Evolutionary conservation across 116 monocot genomes (phyloP), one percentile per base, ranked within the genome.

Genomic region (Zostera marina): DNA sequence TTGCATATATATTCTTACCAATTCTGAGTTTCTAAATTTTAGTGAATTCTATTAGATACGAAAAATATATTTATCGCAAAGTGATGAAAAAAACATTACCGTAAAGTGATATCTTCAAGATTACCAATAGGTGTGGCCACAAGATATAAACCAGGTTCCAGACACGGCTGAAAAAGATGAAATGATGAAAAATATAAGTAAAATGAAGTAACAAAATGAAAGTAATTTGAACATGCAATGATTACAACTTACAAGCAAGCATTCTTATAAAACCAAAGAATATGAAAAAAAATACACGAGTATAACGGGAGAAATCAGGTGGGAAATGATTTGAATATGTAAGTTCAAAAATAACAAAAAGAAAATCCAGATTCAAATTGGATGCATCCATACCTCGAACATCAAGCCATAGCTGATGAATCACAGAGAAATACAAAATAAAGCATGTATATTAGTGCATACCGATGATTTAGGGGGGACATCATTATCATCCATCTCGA

Each of bases 51-150:
- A 49, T 5, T 17, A 20, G 15, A 49, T 20, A 20, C 9, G 49
- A 17, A 49, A 49, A 49, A 20, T 17, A 49, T 8, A 48, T 16
- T 19, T n/a, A 17, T 49, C 20, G 17, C 13, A n/a, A 49, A 49
- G 19, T 16, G 20, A 49, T 15, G 6, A 8, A 49, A 20, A 49
- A 49, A 49, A 8, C 9, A 49, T 11, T 74, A 93, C 93, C 93
- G 81, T 52, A 93, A 73, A 22, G 93, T 93, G 64, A 93, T 93
- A 61, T 93, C 93, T 61, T 93, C 93, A 47, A 93, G 88, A 73
- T 93, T 93, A 53, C 93, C 93, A 65, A 93, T 93, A 42, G 93
- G 93, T 47, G 93, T 93, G 25, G 87, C 83, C 39, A 93, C 93
- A 49, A 93, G 76, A 79, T 93, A 93, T 58, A 93, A 63, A 49